phyloP scores from a whole-genome alignment of 163 green algal genomes.

The Chloromonas sp. region DNA sequence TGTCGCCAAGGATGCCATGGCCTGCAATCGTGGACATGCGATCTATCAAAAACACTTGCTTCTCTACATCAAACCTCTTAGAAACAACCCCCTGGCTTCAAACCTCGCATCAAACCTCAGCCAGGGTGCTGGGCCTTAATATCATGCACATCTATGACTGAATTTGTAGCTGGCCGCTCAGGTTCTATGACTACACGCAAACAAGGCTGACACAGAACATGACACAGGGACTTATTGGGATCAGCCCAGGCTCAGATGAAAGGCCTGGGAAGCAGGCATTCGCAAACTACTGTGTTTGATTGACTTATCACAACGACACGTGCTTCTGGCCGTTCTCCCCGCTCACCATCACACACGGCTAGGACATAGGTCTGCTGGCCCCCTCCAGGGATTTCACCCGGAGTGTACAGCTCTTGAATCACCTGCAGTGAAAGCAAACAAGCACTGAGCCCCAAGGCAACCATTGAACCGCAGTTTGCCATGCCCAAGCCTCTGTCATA shows the following conservation, averaged over 20 bases:
- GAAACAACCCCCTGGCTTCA: background rate
- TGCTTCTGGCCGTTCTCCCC: too few species aligned
- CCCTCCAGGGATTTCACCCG: slow-evolving; percentile 11
- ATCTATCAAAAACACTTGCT: background rate
- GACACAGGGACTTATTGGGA: background rate
- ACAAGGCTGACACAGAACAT: background rate
- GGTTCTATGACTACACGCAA: too few species aligned
- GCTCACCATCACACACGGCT: slow-evolving; percentile 8
- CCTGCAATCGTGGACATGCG: slow-evolving; percentile 21
- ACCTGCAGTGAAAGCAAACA: background rate
- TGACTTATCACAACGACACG: background rate
- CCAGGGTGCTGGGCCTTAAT: background rate
- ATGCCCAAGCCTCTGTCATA: too few species aligned
- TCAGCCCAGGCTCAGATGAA: background rate
- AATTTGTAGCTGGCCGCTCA: too few species aligned
- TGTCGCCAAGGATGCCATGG: slow-evolving; percentile 64
- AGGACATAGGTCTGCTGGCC: slow-evolving; percentile 19
- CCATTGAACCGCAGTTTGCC: too few species aligned
- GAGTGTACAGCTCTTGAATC: background rate
- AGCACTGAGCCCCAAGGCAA: too few species aligned
- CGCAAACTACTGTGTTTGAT: background rate
- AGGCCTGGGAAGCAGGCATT: background rate
- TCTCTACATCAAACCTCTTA: too few species aligned
- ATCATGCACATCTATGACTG: background rate
- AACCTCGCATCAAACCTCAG: background rate